These are phyloP conservation scores for Ceratobasidium sp. DNA, from an alignment of 1,284 basidiomycete species.

Conservation along the genomic window DNA sequence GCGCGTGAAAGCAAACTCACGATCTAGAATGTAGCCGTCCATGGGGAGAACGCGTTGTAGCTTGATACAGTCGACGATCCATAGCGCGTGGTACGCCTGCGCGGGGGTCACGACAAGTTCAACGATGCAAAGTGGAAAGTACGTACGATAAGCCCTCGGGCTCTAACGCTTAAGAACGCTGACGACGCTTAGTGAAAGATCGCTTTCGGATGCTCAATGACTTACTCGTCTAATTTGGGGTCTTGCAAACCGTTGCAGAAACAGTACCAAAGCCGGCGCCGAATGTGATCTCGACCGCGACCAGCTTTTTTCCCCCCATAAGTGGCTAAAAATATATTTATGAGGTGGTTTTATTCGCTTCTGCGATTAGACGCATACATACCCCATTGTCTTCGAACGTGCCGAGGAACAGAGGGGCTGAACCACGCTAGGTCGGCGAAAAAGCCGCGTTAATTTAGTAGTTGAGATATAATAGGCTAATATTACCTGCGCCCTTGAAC, in stretches of 20 bases:
- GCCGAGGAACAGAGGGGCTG: conserved; percentile 38
- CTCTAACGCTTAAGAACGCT: conserved; percentile 29
- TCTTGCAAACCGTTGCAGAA: conserved; percentile 40
- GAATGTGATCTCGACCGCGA: conserved; percentile 30
- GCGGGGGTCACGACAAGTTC: not conserved
- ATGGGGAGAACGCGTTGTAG: conserved; percentile 24
- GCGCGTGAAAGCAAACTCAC: not conserved
- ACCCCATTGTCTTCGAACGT: conserved; percentile 42
- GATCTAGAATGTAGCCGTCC: conserved; percentile 28
- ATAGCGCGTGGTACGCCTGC: conserved; percentile 38
- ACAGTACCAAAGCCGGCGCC: conserved; percentile 40
- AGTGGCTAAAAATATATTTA: conserved; percentile 8
- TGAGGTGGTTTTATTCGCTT: not conserved
- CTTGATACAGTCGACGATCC: conserved; percentile 32
- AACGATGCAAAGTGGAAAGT: too few species aligned
- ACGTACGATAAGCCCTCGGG: conserved; percentile 37
- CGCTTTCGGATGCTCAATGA: not conserved
- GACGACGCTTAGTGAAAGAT: conserved; percentile 16
- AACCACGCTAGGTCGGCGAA: conserved; percentile 32
- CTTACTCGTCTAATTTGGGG: conserved; percentile 41
- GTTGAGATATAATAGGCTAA: not conserved
- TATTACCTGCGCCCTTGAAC: conserved; percentile 39
- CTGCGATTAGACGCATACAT: conserved; percentile 22
- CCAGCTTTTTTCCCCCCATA: conserved; percentile 43
- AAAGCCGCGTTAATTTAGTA: not conserved